phyloP scores from a whole-genome alignment of 441 rosid species.

The Rhodomyrtus psidioides region DNA sequence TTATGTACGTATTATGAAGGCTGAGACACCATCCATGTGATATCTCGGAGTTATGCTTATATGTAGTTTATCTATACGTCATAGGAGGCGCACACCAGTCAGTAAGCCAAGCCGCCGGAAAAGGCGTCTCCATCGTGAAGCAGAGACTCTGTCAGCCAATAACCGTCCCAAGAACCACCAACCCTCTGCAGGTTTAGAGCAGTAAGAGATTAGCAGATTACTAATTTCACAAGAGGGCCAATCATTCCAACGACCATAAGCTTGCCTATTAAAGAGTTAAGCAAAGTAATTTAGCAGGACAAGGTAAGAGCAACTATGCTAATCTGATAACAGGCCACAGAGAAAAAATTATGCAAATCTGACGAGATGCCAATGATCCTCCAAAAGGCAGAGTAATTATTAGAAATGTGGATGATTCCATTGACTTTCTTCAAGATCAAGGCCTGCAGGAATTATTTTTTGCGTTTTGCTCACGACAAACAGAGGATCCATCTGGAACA shows the following conservation, averaged over 20 bases:
- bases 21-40: background rate
- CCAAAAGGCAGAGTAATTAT: background rate
- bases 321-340: background rate
- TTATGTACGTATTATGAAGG: background rate
- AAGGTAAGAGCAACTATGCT: background rate
- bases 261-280: background rate
- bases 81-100: slow-evolving; percentile 1
- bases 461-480: background rate
- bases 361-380: background rate
- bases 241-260: background rate
- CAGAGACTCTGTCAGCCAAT: slow-evolving; percentile 87
- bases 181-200: slow-evolving; percentile 42
- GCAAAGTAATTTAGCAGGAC: background rate
- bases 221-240: background rate
- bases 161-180: slow-evolving; percentile 97
- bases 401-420: background rate
- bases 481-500: background rate
- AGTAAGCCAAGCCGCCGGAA: slow-evolving; percentile 84
- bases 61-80: background rate
- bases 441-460: background rate
- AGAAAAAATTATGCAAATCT: background rate
- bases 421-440: background rate
- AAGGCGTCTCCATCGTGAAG: slow-evolving; percentile 82
- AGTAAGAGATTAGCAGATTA: background rate
- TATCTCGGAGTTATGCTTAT: background rate